phyloP scores from a whole-genome alignment of 2,329 filamentous ascomycete species.

The Epichloe bromicola region DNA sequence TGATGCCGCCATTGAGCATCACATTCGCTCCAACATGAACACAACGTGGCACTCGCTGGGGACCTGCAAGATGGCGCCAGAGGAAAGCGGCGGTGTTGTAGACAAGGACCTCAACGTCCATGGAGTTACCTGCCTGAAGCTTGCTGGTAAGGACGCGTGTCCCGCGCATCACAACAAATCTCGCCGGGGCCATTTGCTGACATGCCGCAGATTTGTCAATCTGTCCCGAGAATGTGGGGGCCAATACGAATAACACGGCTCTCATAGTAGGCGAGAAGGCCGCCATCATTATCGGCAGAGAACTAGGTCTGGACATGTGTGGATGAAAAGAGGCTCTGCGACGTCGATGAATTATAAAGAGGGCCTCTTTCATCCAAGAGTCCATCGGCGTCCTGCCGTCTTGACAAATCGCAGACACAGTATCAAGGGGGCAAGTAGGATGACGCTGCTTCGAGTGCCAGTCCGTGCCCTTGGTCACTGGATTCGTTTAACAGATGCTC shows the following conservation, averaged over 20 bases:
- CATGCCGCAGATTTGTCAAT: conserved; percentile 20
- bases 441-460: no score
- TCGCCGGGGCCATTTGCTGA: neutral
- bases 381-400: no score
- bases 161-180: neutral
- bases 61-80: conserved; percentile 36
- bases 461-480: no score
- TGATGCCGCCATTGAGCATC: conserved; percentile 32
- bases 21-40: conserved; percentile 22
- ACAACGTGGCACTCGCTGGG: conserved; percentile 36
- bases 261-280: conserved; percentile 31
- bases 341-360: no score
- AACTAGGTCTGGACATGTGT: conserved; percentile 7
- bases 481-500: no score
- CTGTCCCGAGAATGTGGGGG: conserved; percentile 25
- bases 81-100: conserved; percentile 31
- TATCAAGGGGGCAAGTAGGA: no score
- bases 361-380: no score
- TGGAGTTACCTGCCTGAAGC: conserved; percentile 28
- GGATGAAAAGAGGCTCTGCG: neutral
- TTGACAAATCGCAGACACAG: no score
- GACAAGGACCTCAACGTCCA: conserved; percentile 29
- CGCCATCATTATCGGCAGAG: conserved; percentile 19
- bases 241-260: conserved; percentile 32
- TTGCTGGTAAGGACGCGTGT: conserved; percentile 28